Conservation (phyloP, 805 yeast species). For the Pichia gijzeniarum region DNA sequence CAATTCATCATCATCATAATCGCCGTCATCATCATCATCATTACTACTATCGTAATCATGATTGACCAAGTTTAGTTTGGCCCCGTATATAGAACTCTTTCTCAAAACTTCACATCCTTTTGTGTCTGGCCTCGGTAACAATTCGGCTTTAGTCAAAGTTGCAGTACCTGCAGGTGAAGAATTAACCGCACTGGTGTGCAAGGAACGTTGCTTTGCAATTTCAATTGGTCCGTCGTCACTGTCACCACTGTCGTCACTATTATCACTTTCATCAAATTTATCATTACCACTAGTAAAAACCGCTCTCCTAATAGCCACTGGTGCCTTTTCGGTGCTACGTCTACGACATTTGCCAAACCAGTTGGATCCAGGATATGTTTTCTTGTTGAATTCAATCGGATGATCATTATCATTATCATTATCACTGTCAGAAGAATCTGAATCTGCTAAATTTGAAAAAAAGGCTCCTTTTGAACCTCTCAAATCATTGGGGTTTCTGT, state of each 20-base stretch:
- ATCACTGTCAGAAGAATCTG: constrained; percentile 4
- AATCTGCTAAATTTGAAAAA: background rate
- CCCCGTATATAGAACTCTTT: constrained; percentile 13
- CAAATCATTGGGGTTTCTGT: background rate
- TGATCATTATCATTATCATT: background rate
- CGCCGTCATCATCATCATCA: constrained; percentile 4
- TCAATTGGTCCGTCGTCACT: background rate
- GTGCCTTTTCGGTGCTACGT: background rate
- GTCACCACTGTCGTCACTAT: background rate
- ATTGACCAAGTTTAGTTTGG: constrained; percentile 9
- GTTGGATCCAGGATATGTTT: background rate
- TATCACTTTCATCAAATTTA: constrained; percentile 4
- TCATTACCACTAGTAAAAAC: constrained; percentile 6
- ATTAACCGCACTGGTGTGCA: too few relatives aligned
- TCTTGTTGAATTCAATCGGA: constrained; percentile 9
- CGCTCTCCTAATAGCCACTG: background rate
- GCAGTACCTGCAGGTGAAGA: too few relatives aligned
- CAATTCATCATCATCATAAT: constrained; percentile 11
- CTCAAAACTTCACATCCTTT: background rate
- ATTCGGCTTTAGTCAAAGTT: too few relatives aligned
- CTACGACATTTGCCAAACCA: background rate
- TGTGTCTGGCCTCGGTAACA: background rate
- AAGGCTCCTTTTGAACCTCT: background rate
- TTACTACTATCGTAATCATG: background rate
- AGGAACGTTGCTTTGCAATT: too few relatives aligned